Conservation (phyloP, 2,329 filamentous ascomycete genomes). For the Pseudocercospora fuligena region DNA sequence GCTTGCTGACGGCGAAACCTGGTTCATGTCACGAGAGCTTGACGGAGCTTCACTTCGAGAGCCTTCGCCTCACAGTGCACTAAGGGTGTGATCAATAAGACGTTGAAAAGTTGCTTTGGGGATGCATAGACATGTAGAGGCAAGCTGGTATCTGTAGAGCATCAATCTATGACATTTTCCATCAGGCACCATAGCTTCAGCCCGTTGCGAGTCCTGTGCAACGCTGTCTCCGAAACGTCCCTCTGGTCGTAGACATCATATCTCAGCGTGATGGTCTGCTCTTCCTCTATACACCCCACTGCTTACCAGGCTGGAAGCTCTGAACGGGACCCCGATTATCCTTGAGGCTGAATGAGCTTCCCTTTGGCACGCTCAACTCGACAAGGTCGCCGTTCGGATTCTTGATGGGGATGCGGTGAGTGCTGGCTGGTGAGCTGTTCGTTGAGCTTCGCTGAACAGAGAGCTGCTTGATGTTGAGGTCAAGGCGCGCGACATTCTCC, state of each 20-base stretch:
- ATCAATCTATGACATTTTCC: background rate
- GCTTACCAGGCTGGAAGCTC: slow-evolving; percentile 27
- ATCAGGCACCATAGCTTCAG: background rate
- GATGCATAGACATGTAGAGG: background rate
- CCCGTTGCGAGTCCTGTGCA: background rate
- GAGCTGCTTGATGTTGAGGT: slow-evolving; percentile 30
- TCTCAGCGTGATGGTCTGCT: background rate
- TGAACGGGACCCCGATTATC: slow-evolving; percentile 14
- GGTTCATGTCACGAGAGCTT: background rate
- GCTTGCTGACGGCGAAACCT: background rate
- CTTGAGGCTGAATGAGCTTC: slow-evolving; percentile 21
- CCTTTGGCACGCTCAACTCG: slow-evolving; percentile 33
- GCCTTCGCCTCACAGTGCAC: background rate
- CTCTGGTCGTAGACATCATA: background rate
- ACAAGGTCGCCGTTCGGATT: slow-evolving; percentile 27
- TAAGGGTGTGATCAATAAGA: background rate
- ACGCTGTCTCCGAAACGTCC: background rate
- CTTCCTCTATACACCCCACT: slow-evolving; percentile 17
- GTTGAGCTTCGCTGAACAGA: slow-evolving; percentile 23
- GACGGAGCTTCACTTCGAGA: background rate
- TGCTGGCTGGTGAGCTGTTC: slow-evolving; percentile 12
- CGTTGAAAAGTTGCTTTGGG: background rate
- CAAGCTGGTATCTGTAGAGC: background rate
- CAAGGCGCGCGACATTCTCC: slow-evolving; percentile 21
- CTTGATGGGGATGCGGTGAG: slow-evolving; percentile 29